These are phyloP conservation scores for Thamnidium elegans DNA, from an alignment of 192 early-diverging fungal species.

Conservation along the genomic window DNA sequence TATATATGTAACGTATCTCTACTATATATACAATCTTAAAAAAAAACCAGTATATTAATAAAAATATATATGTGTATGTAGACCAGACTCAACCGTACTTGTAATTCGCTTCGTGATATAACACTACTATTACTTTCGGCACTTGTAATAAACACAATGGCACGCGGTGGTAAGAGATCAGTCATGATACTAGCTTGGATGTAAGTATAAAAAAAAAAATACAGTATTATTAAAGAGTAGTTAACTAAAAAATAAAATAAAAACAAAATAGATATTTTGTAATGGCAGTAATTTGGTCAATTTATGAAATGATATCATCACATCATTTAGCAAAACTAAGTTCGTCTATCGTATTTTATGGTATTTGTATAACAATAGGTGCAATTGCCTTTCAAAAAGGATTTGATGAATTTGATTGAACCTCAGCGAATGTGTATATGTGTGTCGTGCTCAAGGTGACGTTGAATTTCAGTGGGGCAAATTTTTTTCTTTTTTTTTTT, in stretches of 20 bases:
- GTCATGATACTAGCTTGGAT: constrained; percentile 6
- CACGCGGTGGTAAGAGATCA: constrained; percentile 7
- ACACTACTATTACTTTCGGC: neutral
- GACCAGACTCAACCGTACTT: neutral
- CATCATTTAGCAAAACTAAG: constrained; percentile 3
- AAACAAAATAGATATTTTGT: constrained; percentile 2
- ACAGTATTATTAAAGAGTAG: neutral
- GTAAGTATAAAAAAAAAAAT: neutral
- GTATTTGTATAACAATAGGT: constrained; percentile 6
- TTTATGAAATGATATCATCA: constrained; percentile 7
- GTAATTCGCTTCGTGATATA: neutral
- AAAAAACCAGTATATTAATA: neutral
- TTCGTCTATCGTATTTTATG: neutral
- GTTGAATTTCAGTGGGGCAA: neutral
- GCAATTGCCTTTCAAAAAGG: constrained; percentile 2
- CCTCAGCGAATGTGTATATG: neutral
- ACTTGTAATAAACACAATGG: constrained; percentile 9
- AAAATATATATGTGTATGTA: neutral
- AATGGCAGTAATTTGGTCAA: constrained; percentile 3
- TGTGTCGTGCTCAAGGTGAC: neutral
- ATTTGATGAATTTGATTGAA: constrained; percentile 6
- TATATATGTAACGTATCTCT: neutral
- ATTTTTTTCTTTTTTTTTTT: neutral
- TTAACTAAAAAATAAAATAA: neutral
- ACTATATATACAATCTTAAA: neutral